Conservation (phyloP, 148 eudicot species). For the Tetragonia tetragonoides region DNA sequence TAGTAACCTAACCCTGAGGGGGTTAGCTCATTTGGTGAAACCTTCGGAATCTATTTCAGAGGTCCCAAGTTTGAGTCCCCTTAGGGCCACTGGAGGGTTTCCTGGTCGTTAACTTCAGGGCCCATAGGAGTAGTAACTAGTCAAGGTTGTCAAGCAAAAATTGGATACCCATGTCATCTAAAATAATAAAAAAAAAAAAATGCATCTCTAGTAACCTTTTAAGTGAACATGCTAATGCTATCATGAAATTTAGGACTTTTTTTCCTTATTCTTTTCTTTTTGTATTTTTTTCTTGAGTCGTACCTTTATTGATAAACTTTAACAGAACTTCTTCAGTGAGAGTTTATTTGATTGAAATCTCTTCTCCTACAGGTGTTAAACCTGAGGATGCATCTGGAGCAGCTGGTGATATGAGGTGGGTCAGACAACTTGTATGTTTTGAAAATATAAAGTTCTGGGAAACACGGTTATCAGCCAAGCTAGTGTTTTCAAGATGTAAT, state of each 20-base stretch:
- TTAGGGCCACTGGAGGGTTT: too few species aligned
- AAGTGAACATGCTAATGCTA: neutral
- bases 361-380: constrained; percentile 37
- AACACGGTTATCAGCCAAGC: neutral
- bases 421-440: neutral
- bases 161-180: too few species aligned
- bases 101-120: too few species aligned
- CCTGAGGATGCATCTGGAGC: constrained; percentile 41
- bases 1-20: too few species aligned
- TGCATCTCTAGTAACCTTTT: neutral
- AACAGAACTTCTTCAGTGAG: neutral
- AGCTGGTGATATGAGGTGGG: constrained; percentile 42
- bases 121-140: too few species aligned
- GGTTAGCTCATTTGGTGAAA: too few species aligned
- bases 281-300: neutral
- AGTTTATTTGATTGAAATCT: neutral
- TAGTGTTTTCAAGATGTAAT: neutral
- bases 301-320: neutral
- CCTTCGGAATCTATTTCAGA: too few species aligned
- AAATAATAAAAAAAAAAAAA: too few species aligned
- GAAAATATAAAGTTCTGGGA: neutral
- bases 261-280: neutral
- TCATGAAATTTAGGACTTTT: neutral
- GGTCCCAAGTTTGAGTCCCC: too few species aligned
- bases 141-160: too few species aligned